phyloP scores from a whole-genome alignment of 2,329 filamentous ascomycete genomes.

The Trichophyton mentagrophytes region DNA sequence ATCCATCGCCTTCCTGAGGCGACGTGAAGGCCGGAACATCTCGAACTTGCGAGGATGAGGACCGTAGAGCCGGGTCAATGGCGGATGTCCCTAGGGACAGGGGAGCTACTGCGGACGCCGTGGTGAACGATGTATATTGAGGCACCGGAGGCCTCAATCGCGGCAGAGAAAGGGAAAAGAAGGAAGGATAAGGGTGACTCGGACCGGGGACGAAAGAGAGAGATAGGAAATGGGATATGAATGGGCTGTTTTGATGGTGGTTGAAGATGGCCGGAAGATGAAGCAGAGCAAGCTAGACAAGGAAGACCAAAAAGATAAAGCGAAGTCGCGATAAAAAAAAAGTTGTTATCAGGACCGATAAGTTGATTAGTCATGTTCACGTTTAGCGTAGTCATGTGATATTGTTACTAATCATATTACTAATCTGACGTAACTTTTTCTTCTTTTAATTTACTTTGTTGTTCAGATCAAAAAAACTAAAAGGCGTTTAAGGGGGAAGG shows the following conservation, averaged over 20 bases:
- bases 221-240: not conserved
- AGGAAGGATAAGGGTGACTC: not conserved
- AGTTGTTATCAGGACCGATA: constrained; percentile 1
- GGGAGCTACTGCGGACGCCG: constrained; percentile 48
- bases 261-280: not conserved
- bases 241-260: not conserved
- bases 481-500: not conserved
- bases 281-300: not conserved
- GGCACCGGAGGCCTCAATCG: constrained; percentile 15
- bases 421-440: not conserved
- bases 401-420: no score
- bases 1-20: constrained; percentile 35
- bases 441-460: not conserved
- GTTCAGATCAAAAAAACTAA: not conserved
- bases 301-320: constrained; percentile 19
- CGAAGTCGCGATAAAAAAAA: constrained; percentile 4
- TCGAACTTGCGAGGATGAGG: constrained; percentile 34
- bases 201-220: not conserved
- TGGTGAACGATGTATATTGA: constrained; percentile 27
- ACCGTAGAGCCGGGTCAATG: constrained; percentile 38
- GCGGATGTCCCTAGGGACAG: constrained; percentile 48
- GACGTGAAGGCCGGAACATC: constrained; percentile 28
- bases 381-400: not conserved
- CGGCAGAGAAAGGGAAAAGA: not conserved
- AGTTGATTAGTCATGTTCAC: not conserved